Evolutionary conservation across 1,139 yeast genomes (phyloP).

Genomic region (Pichia sp.): DNA sequence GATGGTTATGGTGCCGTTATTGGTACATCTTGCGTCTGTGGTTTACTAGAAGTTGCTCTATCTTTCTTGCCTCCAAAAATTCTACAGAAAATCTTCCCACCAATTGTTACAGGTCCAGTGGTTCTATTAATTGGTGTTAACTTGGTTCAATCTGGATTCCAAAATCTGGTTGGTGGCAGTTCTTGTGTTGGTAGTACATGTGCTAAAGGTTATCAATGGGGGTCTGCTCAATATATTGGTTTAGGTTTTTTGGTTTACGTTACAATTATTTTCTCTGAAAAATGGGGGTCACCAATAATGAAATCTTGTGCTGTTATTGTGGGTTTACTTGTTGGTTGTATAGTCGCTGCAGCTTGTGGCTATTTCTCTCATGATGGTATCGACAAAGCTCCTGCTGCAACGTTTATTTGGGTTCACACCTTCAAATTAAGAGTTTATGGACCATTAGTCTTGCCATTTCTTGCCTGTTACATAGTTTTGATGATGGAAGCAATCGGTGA

Average conservation of each 20-base stretch:
- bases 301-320: conserved; percentile 84
- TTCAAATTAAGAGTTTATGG: conserved; percentile 70
- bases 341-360: conserved; percentile 86
- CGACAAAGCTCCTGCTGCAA: conserved; percentile 69
- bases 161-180: conserved; percentile 88
- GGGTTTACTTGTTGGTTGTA: conserved; percentile 80
- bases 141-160: conserved; percentile 61
- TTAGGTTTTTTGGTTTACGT: conserved; percentile 76
- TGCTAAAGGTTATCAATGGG: conserved; percentile 60
- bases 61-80: conserved; percentile 70
- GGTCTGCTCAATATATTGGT: conserved; percentile 79
- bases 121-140: conserved; percentile 72
- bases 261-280: conserved; percentile 66
- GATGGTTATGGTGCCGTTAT: conserved; percentile 83
- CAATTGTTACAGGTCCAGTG: conserved; percentile 88
- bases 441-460: conserved; percentile 74
- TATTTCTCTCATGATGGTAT: conserved; percentile 57
- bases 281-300: conserved; percentile 92
- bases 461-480: conserved; percentile 71
- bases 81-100: conserved; percentile 73
- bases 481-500: conserved; percentile 94
- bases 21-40: conserved; percentile 74
- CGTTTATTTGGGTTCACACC: conserved; percentile 83
- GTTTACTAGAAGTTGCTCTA: conserved; percentile 59
- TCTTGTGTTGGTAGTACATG: conserved; percentile 43